Evolutionary conservation across 164 flowering plant species (phyloP), one percentile per base, ranked within the genome.

Genomic region (Vitis vinifera): DNA sequence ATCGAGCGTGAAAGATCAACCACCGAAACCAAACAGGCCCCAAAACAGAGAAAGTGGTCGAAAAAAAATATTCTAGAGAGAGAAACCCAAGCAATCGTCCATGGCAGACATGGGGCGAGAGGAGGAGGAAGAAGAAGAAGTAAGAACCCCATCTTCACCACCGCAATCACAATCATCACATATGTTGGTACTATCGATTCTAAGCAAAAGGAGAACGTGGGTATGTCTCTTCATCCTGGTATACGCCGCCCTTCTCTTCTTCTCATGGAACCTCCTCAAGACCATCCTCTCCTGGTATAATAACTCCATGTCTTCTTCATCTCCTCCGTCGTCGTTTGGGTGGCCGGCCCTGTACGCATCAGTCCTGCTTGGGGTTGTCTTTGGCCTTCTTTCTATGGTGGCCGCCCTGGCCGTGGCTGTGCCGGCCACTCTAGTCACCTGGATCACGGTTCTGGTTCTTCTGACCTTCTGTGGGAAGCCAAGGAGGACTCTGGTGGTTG

Each of bases 191-290:
- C 51, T 84, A 1, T 70, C 6, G 55, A 16, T 88, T 2, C 79
- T 90, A 86, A 86, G 89, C 87, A 85, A 86, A 68, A 80, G 95
- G 56, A 76, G 90, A 65, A 88, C 92, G 49, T 90, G 95, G 95
- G 92, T 79, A 0, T 78, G 73, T 56, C 79, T 87, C 48, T 88
- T 87, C 51, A 75, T 87, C 2, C 15, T 78, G 0, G 89, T 88
- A 0, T 87, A 88, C 66, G 70, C 80, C 0, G 53, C 80, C 55
- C 76, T 88, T 8, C 60, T 79, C 5, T 78, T 80, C 6, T 82
- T 76, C 9, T 81, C 89, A 8, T 86, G 90, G 88, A 86, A 86
- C 65, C 72, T 77, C 70, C 85, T 90, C 64, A 71, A 72, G 27
- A 75, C 87, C 29, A 79, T 86, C 6, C 81, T 89, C 9, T 66